Base-by-base conservation (phyloP, 371 early-diverging fungal species). In the Paraphysoderma sedebokerense region DNA sequence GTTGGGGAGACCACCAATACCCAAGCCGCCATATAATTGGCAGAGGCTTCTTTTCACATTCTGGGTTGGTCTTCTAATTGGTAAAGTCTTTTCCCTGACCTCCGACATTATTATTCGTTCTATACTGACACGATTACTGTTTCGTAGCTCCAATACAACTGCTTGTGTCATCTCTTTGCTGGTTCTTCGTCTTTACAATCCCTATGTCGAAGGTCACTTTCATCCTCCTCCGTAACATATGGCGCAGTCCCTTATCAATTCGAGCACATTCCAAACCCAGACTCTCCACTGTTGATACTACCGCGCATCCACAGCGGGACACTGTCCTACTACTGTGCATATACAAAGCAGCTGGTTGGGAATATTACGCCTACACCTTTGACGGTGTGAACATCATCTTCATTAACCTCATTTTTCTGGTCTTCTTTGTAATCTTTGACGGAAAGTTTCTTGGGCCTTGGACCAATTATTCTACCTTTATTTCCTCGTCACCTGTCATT, bases 331-430 rank as follows among this genome's bases (percentile, higher is more conserved):
- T 86, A 24, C 61, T 88, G 29, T 87, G 85, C 58, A 82, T 81
- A 0, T 79, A 78, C 53, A 71, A 81, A 38, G 86, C 85, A 0
- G 63, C 81, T 31, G 89, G 87, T 15, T 56, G 77, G 39, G 77
- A 79, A 54, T 87, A 88, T 60, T 85, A 82, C 74, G 85, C 85
- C 63, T 92, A 89, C 61, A 93, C 95, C 6, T 75, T 82, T 38
- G 91, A 91, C 51, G 97, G 97, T 13, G 81, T 90, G 67, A 96
- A 93, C 66, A 87, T 96, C 46, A 75, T 92, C 38, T 83, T 96
- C 53, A 83, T 93, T 71, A 92, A 96, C 61, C 57, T 92, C 63
- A 62, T 92, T 44, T 75, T 81, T 1, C 59, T 92, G 4, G 86
- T 81, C 3, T 59, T 81, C 32, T 83, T 85, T 56, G 76, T 76